Conservation (phyloP, 1,284 basidiomycete genomes). For the Ceratobasidium sp. region DNA sequence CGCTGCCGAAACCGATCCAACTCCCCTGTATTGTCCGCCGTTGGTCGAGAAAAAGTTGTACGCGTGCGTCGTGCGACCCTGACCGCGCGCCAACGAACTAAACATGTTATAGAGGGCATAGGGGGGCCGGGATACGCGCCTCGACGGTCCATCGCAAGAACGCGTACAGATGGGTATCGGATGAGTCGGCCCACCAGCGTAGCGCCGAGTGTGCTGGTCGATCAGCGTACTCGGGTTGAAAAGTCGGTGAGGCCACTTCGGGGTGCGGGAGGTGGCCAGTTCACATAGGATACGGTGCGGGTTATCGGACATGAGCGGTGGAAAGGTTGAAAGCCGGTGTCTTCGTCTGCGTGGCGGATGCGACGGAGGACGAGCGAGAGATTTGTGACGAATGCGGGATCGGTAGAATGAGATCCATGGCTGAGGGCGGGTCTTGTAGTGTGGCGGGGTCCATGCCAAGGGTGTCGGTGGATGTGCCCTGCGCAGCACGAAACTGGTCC, state of each 20-base stretch:
- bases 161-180: constrained; percentile 73
- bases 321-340: no score
- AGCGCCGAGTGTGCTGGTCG: constrained; percentile 80
- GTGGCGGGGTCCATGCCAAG: no score
- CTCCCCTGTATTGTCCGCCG: constrained; percentile 63
- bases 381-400: no score
- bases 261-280: constrained; percentile 51
- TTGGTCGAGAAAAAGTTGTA: constrained; percentile 76
- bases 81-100: constrained; percentile 83
- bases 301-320: no score
- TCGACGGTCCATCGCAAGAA: constrained; percentile 91
- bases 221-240: constrained; percentile 80
- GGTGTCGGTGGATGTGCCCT: no score
- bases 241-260: constrained; percentile 87
- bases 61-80: constrained; percentile 82
- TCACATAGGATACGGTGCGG: constrained; percentile 60
- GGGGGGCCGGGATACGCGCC: constrained; percentile 74
- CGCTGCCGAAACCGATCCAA: constrained; percentile 58
- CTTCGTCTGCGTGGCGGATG: no score
- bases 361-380: no score
- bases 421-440: no score
- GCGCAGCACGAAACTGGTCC: no score
- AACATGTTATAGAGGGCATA: constrained; percentile 89
- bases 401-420: no score
- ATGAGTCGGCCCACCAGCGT: constrained; percentile 83